Conservation (phyloP, 2,329 filamentous ascomycete species). For the Ophiosphaerella korrae region DNA sequence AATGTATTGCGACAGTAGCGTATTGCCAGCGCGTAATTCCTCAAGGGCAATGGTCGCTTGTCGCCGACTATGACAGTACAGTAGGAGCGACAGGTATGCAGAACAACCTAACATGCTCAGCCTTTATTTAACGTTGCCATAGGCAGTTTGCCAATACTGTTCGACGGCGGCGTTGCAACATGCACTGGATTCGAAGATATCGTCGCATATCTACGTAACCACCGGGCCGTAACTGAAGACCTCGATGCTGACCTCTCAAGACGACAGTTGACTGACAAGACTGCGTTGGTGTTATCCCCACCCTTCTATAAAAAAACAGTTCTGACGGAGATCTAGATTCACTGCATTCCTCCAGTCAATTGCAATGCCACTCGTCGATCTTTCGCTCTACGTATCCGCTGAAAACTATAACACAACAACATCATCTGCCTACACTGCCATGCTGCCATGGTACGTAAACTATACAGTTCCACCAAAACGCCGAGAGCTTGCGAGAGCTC, state of each 20-base stretch:
- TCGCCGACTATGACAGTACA: conserved; percentile 63
- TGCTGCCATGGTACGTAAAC: conserved; percentile 85
- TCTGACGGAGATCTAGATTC: conserved; percentile 32
- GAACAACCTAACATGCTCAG: background rate
- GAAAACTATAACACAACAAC: conserved; percentile 82
- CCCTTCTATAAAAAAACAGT: background rate
- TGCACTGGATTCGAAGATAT: conserved; percentile 67
- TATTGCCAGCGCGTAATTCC: conserved; percentile 71
- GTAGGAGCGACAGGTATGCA: conserved; percentile 65
- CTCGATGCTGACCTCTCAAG: conserved; percentile 36
- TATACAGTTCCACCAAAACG: conserved; percentile 81
- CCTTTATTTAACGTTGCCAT: conserved; percentile 8
- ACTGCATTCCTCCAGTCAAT: conserved; percentile 74
- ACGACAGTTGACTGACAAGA: conserved; percentile 50
- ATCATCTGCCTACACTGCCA: conserved; percentile 76
- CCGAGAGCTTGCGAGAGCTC: conserved; percentile 70
- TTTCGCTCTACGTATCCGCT: conserved; percentile 87
- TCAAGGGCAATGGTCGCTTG: conserved; percentile 51
- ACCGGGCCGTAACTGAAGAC: conserved; percentile 30
- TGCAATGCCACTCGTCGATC: conserved; percentile 78
- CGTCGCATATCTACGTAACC: conserved; percentile 58
- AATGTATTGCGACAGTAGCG: conserved; percentile 83
- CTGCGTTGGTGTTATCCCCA: conserved; percentile 29
- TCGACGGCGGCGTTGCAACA: conserved; percentile 59
- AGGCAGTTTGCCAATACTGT: conserved; percentile 64